phyloP scores from a whole-genome alignment of 2,329 filamentous ascomycete species.

The Ophiognomonia clavigignenti-juglandacearum region DNA sequence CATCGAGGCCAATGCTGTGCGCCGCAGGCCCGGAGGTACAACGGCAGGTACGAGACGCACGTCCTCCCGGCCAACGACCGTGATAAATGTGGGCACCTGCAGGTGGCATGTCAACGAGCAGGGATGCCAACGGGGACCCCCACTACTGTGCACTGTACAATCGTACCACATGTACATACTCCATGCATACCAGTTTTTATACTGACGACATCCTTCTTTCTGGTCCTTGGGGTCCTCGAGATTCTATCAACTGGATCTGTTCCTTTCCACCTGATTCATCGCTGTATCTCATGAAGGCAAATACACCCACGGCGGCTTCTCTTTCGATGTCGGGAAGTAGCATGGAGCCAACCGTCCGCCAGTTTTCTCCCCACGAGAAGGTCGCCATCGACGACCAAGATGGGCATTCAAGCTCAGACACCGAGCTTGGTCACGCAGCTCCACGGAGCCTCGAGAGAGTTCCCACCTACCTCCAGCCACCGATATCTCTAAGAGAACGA shows the following conservation, averaged over 20 bases:
- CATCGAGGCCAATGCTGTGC: too few relatives aligned
- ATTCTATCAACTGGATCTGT: background rate
- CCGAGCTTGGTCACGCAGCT: background rate
- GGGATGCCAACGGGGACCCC: too few relatives aligned
- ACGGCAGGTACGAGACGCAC: too few relatives aligned
- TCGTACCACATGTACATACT: too few relatives aligned
- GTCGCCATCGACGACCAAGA: background rate
- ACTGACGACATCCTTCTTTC: background rate
- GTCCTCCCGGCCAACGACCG: too few relatives aligned
- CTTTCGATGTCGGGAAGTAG: background rate
- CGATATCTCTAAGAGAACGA: conserved; percentile 23
- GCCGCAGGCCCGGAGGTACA: too few relatives aligned
- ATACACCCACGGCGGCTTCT: background rate
- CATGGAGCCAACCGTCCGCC: conserved; percentile 11
- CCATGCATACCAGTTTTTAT: too few relatives aligned
- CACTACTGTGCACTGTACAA: too few relatives aligned
- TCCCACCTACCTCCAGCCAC: conserved; percentile 26
- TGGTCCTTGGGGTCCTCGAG: background rate
- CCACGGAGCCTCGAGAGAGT: conserved; percentile 20
- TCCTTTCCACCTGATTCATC: background rate
- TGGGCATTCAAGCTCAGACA: background rate
- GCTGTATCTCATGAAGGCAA: background rate
- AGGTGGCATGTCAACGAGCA: too few relatives aligned
- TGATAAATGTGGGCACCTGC: too few relatives aligned
- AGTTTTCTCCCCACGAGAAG: conserved; percentile 9